These are phyloP conservation scores for Alternaria atra DNA, from an alignment of 2,329 filamentous ascomycete species.

Conservation along the genomic window DNA sequence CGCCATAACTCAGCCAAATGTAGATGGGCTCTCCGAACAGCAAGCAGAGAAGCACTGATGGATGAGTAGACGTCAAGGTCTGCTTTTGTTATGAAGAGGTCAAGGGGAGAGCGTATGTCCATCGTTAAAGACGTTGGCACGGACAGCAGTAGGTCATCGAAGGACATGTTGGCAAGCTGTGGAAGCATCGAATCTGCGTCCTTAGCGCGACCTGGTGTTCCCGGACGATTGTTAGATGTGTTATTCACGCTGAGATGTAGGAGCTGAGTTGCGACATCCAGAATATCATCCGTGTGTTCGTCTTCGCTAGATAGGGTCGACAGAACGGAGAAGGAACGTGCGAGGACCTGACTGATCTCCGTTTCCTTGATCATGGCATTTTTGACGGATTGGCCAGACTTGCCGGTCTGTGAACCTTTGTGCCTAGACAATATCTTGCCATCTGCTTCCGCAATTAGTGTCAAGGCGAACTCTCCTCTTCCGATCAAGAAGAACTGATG, in stretches of 20 bases:
- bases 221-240: constrained; percentile 43
- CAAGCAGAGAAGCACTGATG: constrained; percentile 88
- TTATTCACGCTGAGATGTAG: constrained; percentile 73
- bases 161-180: constrained; percentile 62
- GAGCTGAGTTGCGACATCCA: constrained; percentile 83
- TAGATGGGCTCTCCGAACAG: constrained; percentile 85
- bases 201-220: constrained; percentile 53
- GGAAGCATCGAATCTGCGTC: constrained; percentile 43
- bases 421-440: constrained; percentile 78
- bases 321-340: constrained; percentile 80
- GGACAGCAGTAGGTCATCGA: constrained; percentile 84
- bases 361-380: constrained; percentile 82
- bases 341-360: constrained; percentile 80
- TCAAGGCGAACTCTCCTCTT: constrained; percentile 89
- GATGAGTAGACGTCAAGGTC: constrained; percentile 82
- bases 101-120: constrained; percentile 78
- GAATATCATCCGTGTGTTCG: constrained; percentile 74
- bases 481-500: constrained; percentile 88
- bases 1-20: constrained; percentile 88
- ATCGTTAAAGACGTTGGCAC: constrained; percentile 75
- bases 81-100: constrained; percentile 81
- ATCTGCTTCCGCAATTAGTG: constrained; percentile 85
- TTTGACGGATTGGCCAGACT: constrained; percentile 62
- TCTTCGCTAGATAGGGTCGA: constrained; percentile 81
- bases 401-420: constrained; percentile 54